Evolutionary conservation across 805 yeast genomes (phyloP), one percentile per base, ranked within the genome.

Genomic region (Teunomyces funiuensis): DNA sequence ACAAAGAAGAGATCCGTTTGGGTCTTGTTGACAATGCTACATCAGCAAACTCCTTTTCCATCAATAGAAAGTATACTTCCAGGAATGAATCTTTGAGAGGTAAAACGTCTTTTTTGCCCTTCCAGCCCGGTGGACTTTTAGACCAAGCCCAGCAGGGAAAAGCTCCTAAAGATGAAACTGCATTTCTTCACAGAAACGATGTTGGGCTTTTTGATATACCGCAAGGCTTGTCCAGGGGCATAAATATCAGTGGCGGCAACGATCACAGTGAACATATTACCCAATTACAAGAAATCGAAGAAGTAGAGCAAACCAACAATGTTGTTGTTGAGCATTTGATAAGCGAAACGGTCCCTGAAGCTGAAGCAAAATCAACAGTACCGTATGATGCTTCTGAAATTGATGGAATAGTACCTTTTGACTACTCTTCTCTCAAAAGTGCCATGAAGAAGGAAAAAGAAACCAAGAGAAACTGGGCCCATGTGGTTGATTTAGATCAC

Each of bases 401-500:
- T 20, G 77, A 74, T 52, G 74, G 73, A 6, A 45, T 71, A 5
- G 65, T 65, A 2, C 64, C 73, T 0, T 50, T 62, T 18, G 71
- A 69, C 46, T 68, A 58, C 45, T 27, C 57, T 1, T 41, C 52
- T 11, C 46, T 62, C 34, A 49, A 53, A 20, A 52, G 54, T 17
- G 46, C 51, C 16, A 50, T 60, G 49, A 57, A 54, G 11, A 49
- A 53, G 22, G 60, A 56, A 33, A 55, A 51, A 17, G 56, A 57
- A 41, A 52, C 39, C 28, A 77, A 77, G 46, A 79, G 74, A 45
- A 80, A 82, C 44, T 93, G 98, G 98, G 99, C 99, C 0, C 99
- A 93, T 65, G 80, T 87, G 29, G 96, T 93, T 8, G 96, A 93
- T 53, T 65, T 93, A 37, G 80, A 86, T 54, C 95, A 88, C 55